Evolutionary conservation across 352 stramenopile species (phyloP), one percentile per base, ranked within the genome.

Genomic region (Globisporangium spiculum): DNA sequence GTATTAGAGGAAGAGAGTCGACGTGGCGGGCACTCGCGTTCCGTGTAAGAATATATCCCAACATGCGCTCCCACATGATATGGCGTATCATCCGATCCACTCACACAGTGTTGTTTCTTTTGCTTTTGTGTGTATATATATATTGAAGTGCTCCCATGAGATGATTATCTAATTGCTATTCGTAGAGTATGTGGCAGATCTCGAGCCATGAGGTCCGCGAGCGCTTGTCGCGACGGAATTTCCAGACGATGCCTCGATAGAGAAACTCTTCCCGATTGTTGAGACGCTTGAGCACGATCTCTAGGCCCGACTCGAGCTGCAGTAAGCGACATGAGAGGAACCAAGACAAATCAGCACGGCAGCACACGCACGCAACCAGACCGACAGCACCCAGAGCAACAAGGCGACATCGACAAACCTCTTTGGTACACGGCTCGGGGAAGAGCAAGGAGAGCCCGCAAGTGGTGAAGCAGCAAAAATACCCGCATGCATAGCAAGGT

Each of bases 231-330:
- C 83, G 81, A 38, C 81, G 73, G 57, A 90, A 57, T 61, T 75
- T 83, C 80, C 80, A 93, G 44, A 87, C 67, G 44, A 93, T 79
- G 9, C 81, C 83, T 16, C 82, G 81, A 60, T 90, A 91, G 50
- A 93, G 64, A 34, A 93, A 80, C 50, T 90, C 81, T 46, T 91
- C 83, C 20, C 83, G 76, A 56, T 86, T 89, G 70, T 91, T 91
- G 27, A 93, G 71, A 1, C 80, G 76, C 12, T 75, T 78, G 56
- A 91, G 65, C 24, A 91, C 83, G 14, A 88, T 73, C 1, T 91
- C 78, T 26, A 93, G 34, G 56, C 88, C 89, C 41, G 76, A 69
- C n/a, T 80, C 79, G 12, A 91, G 73, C 85, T 93, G 63, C 60
- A 72, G 24, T 4, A 16, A 63, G 41, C 12, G 18, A 26, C 38